phyloP scores from a whole-genome alignment of 108 stramenopile genomes.

The Aureococcus anophagefferens region DNA sequence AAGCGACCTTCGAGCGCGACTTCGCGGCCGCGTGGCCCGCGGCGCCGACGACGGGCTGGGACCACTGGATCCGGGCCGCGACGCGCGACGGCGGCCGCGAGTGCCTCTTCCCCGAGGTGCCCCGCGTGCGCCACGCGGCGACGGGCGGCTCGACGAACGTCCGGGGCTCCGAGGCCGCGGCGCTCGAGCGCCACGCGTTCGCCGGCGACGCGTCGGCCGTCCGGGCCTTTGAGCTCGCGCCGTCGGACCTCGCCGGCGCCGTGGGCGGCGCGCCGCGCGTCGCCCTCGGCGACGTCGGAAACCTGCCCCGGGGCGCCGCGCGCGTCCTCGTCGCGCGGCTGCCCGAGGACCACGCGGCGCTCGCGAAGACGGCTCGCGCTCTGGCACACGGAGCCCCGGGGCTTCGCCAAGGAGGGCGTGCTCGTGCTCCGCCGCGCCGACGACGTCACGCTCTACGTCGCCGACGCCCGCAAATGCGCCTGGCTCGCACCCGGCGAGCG shows the following conservation, averaged over 20 bases:
- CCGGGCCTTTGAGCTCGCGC: background rate
- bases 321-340: background rate
- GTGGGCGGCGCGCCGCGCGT: too few species aligned
- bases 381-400: conserved; percentile 5
- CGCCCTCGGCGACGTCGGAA: background rate
- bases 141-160: background rate
- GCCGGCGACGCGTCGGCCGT: background rate
- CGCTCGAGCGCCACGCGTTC: too few species aligned
- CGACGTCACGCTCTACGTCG: background rate
- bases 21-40: background rate
- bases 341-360: background rate
- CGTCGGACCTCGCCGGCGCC: background rate
- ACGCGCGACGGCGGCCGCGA: background rate
- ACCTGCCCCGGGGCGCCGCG: background rate
- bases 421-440: background rate
- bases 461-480: background rate
- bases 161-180: background rate
- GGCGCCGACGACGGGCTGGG: conserved; percentile 11
- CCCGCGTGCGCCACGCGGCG: conserved; percentile 5
- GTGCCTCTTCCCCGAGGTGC: conserved; percentile 5
- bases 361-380: background rate
- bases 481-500: background rate
- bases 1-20: background rate
- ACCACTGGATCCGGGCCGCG: conserved; percentile 9
- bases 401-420: background rate